Evolutionary conservation across 192 early-diverging fungal genomes (phyloP).

Genomic region (Entrophospora sp.): DNA sequence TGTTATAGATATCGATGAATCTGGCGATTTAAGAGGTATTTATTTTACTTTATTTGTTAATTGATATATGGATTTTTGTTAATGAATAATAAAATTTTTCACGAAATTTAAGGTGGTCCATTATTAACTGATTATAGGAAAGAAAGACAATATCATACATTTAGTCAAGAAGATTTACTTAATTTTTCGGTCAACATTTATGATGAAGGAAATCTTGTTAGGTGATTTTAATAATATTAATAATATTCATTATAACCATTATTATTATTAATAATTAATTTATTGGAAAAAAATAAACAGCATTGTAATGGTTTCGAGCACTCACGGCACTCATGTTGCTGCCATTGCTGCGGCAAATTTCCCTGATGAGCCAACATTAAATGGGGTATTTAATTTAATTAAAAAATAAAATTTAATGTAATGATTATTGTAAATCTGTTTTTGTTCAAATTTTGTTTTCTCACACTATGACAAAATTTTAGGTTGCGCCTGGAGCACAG

Average conservation of each 20-base stretch:
- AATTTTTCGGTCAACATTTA: conserved; percentile 93
- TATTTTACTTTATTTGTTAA: too few relatives aligned
- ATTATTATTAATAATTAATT: too few relatives aligned
- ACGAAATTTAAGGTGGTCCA: conserved; percentile 31
- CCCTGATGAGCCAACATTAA: conserved; percentile 72
- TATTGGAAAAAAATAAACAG: too few relatives aligned
- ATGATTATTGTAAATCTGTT: background rate
- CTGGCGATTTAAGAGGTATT: conserved; percentile 67
- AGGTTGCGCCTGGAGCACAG: conserved; percentile 89
- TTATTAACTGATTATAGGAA: conserved; percentile 65
- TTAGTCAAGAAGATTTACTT: conserved; percentile 69
- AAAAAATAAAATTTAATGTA: conserved; percentile 1
- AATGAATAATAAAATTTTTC: too few relatives aligned
- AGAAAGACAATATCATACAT: conserved; percentile 62
- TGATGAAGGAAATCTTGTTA: conserved; percentile 65
- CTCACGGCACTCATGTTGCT: conserved; percentile 92
- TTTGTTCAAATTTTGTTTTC: conserved; percentile 1
- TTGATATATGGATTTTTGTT: too few relatives aligned
- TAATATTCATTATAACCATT: background rate
- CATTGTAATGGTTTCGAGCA: conserved; percentile 76
- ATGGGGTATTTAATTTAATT: conserved; percentile 54
- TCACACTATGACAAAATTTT: background rate
- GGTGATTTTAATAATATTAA: conserved; percentile 21
- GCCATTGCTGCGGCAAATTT: conserved; percentile 85
- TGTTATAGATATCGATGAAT: conserved; percentile 64